These are phyloP conservation scores for Trametes villosa DNA, from an alignment of 768 basidiomycete species.

Conservation along the genomic window DNA sequence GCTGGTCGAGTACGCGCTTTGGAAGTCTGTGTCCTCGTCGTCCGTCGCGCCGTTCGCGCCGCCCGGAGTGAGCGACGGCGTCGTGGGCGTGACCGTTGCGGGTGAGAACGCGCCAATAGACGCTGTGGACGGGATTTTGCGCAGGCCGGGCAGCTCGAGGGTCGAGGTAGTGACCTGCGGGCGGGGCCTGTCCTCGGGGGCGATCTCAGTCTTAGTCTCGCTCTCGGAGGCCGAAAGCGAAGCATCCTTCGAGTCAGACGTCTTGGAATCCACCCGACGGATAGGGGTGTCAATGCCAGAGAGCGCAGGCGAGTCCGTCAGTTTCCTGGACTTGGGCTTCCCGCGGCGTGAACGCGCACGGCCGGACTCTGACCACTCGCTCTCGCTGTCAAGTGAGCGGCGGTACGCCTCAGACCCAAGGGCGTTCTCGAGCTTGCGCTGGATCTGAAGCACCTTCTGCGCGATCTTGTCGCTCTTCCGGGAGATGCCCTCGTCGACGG, in stretches of 20 bases:
- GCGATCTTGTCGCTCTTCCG: conserved; percentile 87
- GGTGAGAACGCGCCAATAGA: conserved; percentile 36
- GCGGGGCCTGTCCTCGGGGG: conserved; percentile 17
- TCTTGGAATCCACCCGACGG: conserved; percentile 2
- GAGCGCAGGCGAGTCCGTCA: conserved; percentile 18
- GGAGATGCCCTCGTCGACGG: conserved; percentile 86
- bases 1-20: conserved; percentile 82
- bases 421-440: conserved; percentile 87
- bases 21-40: conserved; percentile 85
- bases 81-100: conserved; percentile 36
- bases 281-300: conserved; percentile 22
- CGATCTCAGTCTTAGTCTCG: conserved; percentile 21
- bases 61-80: conserved; percentile 38
- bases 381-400: conserved; percentile 52
- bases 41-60: conserved; percentile 53
- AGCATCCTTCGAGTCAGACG: conserved; percentile 4
- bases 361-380: conserved; percentile 33
- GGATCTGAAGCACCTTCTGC: conserved; percentile 86
- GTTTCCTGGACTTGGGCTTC: conserved; percentile 21
- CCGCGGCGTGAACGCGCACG: conserved; percentile 19
- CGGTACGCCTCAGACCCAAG: conserved; percentile 60
- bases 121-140: conserved; percentile 40
- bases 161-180: conserved; percentile 15
- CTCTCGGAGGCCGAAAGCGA: conserved; percentile 9
- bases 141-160: conserved; percentile 30